These are phyloP conservation scores for Didymella pinodella DNA, from an alignment of 2,329 filamentous ascomycete species.

Conservation along the genomic window DNA sequence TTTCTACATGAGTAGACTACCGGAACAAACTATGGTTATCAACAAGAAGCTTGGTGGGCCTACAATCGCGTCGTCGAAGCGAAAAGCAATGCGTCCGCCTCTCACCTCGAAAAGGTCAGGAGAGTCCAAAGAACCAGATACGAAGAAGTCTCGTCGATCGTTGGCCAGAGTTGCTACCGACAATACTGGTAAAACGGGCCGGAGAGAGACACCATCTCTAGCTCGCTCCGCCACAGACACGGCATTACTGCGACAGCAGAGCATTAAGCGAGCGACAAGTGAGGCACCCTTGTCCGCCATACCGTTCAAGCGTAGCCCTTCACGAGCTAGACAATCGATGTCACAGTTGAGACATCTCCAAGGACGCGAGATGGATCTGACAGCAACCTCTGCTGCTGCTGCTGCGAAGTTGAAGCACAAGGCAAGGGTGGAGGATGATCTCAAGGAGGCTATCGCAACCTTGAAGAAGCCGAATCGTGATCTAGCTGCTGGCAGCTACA, in stretches of 20 bases:
- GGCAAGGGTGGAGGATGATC: constrained; percentile 71
- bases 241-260: constrained; percentile 58
- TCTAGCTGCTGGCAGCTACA: constrained; percentile 71
- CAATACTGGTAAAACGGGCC: constrained; percentile 61
- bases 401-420: constrained; percentile 70
- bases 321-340: constrained; percentile 46
- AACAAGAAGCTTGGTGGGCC: constrained; percentile 81
- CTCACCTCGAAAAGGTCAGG: constrained; percentile 48
- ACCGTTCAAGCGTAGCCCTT: constrained; percentile 58
- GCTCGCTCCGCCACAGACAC: constrained; percentile 73
- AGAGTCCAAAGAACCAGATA: constrained; percentile 49
- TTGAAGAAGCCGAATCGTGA: constrained; percentile 79
- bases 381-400: constrained; percentile 60
- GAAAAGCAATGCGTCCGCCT: constrained; percentile 54
- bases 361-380: constrained; percentile 63
- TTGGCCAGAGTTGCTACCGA: constrained; percentile 70
- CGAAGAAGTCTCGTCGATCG: constrained; percentile 58
- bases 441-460: constrained; percentile 76
- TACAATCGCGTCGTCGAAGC: constrained; percentile 64
- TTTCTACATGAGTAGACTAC: constrained; percentile 82
- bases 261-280: constrained; percentile 73
- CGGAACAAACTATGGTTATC: constrained; percentile 72
- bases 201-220: constrained; percentile 66
- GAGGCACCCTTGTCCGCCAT: constrained; percentile 64
- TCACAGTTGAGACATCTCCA: constrained; percentile 57